Conservation (phyloP, 257 asterid genomes). For the Solanum tarijense region DNA sequence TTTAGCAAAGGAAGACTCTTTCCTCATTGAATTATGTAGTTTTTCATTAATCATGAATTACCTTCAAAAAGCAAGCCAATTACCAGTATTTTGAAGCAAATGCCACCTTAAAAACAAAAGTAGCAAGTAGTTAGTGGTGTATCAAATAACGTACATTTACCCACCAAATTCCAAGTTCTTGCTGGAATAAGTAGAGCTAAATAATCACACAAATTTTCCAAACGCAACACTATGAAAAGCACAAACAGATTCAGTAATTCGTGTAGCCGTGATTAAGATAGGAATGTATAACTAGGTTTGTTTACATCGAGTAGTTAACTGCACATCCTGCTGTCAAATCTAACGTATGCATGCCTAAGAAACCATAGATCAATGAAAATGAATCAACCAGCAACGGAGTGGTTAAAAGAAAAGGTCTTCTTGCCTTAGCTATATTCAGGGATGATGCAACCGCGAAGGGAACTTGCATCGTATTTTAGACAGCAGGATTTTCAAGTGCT, state of each 20-base stretch:
- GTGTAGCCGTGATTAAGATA: neutral
- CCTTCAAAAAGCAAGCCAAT: neutral
- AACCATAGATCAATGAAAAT: neutral
- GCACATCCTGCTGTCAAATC: neutral
- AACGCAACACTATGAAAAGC: neutral
- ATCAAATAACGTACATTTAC: neutral
- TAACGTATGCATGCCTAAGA: neutral
- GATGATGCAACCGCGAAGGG: neutral
- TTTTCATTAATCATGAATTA: neutral
- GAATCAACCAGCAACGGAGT: neutral
- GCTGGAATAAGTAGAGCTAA: neutral
- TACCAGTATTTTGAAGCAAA: neutral
- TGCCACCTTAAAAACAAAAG: neutral
- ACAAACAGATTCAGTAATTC: neutral
- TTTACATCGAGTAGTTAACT: neutral
- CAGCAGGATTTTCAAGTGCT: conserved; percentile 62
- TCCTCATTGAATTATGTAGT: neutral
- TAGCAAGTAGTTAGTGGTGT: neutral
- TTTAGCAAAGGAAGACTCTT: neutral
- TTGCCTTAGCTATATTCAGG: neutral
- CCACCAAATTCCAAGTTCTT: neutral
- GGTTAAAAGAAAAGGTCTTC: neutral
- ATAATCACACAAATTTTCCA: neutral
- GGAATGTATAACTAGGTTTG: neutral
- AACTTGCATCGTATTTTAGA: conserved; percentile 17